phyloP scores from a whole-genome alignment of 352 stramenopile genomes.

The Thraustotheca clavata region DNA sequence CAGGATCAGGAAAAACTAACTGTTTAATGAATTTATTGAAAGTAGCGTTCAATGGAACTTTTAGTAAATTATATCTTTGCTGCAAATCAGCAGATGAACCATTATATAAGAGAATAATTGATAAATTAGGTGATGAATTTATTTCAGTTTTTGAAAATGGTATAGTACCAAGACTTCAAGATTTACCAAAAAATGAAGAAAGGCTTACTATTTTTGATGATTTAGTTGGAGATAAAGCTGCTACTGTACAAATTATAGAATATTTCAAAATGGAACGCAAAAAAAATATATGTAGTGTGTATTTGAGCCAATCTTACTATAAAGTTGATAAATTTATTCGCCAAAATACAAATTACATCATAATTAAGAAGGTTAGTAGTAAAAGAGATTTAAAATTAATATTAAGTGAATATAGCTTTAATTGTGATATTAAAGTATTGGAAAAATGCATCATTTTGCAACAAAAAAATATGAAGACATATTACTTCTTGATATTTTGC shows the following conservation, averaged over 20 bases:
- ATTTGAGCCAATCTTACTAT: slow-evolving; percentile 5
- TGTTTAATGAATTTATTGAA: background rate
- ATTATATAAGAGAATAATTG: background rate
- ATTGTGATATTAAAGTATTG: slow-evolving; percentile 7
- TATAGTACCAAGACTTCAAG: slow-evolving; percentile 15
- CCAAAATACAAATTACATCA: slow-evolving; percentile 14
- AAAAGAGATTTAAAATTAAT: slow-evolving; percentile 17
- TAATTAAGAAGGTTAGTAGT: slow-evolving; percentile 5
- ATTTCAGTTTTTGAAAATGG: background rate
- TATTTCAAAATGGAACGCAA: slow-evolving; percentile 7
- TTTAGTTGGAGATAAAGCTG: slow-evolving; percentile 7
- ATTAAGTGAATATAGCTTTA: slow-evolving; percentile 9
- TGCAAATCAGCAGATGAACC: slow-evolving; percentile 1
- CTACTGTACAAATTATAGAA: slow-evolving; percentile 11
- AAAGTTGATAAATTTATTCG: slow-evolving; percentile 9
- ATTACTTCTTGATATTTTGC: slow-evolving; percentile 9
- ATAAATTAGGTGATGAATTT: background rate
- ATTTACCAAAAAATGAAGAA: background rate
- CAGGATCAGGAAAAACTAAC: background rate
- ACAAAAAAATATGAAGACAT: slow-evolving; percentile 7
- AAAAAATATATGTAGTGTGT: background rate
- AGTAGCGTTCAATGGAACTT: background rate
- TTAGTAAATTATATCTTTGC: background rate
- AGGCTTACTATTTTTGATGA: background rate
- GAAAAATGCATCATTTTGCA: slow-evolving; percentile 9